phyloP scores from a whole-genome alignment of 805 yeast species.

The Teunomyces gatunensis region DNA sequence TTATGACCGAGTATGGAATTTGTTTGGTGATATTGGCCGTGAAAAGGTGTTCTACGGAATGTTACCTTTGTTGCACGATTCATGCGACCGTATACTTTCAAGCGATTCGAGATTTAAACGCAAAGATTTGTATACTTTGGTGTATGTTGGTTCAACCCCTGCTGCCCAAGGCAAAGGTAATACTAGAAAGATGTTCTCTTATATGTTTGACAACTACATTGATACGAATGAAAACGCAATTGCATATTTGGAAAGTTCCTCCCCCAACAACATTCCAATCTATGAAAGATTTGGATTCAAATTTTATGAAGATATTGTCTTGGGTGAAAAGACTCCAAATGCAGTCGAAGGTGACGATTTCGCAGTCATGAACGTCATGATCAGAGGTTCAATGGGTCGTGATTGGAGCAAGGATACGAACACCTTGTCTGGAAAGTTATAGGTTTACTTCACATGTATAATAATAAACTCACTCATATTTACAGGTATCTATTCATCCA shows the following conservation, averaged over 20 bases:
- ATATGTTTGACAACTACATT: slow-evolving; percentile 45
- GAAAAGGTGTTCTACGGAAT: slow-evolving; percentile 48
- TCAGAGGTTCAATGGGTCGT: slow-evolving; percentile 34
- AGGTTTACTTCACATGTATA: background rate
- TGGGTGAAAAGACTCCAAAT: slow-evolving; percentile 29
- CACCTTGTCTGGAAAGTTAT: slow-evolving; percentile 5
- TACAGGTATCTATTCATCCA: slow-evolving; percentile 32
- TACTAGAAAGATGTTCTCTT: slow-evolving; percentile 47
- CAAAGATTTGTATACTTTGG: slow-evolving; percentile 40
- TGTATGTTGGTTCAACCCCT: slow-evolving; percentile 43
- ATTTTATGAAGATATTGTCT: slow-evolving; percentile 47
- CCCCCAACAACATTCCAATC: slow-evolving; percentile 46
- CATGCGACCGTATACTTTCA: slow-evolving; percentile 41
- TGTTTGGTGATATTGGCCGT: slow-evolving; percentile 47
- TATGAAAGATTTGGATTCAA: slow-evolving; percentile 52
- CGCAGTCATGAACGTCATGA: slow-evolving; percentile 45
- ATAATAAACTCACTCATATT: background rate
- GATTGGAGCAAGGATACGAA: slow-evolving; percentile 28
- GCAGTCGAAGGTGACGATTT: slow-evolving; percentile 37
- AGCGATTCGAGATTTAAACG: slow-evolving; percentile 39
- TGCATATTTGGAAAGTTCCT: slow-evolving; percentile 50
- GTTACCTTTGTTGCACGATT: slow-evolving; percentile 51
- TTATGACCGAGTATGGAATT: slow-evolving; percentile 49
- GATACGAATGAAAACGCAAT: slow-evolving; percentile 38
- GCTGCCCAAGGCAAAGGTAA: slow-evolving; percentile 58